These are phyloP conservation scores for Colletotrichum simmondsii DNA, from an alignment of 2,329 filamentous ascomycete species.

Conservation along the genomic window DNA sequence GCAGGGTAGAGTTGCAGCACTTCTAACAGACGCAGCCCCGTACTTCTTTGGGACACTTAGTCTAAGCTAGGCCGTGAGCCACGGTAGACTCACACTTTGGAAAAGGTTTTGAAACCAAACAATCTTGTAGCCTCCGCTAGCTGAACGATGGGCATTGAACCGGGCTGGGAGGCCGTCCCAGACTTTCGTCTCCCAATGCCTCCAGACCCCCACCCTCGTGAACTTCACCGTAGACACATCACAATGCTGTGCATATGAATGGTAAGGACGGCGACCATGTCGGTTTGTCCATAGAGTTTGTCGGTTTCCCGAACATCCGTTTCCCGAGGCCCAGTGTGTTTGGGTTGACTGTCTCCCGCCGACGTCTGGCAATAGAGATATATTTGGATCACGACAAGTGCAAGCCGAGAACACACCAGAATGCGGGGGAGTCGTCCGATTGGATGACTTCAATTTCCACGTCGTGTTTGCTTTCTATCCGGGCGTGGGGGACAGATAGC, in stretches of 20 bases:
- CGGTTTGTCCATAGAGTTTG: neutral
- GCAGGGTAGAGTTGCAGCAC: neutral
- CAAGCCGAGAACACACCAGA: neutral
- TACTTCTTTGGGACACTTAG: neutral
- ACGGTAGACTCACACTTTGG: neutral
- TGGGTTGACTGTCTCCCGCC: neutral
- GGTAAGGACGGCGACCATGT: neutral
- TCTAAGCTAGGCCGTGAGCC: neutral
- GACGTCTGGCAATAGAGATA: neutral
- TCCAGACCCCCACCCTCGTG: neutral
- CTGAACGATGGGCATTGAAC: neutral
- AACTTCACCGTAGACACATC: neutral
- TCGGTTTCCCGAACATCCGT: neutral
- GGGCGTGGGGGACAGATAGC: neutral
- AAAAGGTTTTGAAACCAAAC: neutral
- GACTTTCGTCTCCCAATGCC: neutral
- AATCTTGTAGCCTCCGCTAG: neutral
- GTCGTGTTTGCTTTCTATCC: constrained; percentile 20
- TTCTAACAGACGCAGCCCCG: neutral
- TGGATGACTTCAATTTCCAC: constrained; percentile 1
- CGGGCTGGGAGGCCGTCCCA: neutral
- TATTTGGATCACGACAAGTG: constrained; percentile 12
- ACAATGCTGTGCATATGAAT: neutral
- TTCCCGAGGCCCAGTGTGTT: neutral
- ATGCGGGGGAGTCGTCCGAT: constrained; percentile 22